These are phyloP conservation scores for Paspalum notatum DNA, from an alignment of 176 grass and related monocot species.

Conservation along the genomic window DNA sequence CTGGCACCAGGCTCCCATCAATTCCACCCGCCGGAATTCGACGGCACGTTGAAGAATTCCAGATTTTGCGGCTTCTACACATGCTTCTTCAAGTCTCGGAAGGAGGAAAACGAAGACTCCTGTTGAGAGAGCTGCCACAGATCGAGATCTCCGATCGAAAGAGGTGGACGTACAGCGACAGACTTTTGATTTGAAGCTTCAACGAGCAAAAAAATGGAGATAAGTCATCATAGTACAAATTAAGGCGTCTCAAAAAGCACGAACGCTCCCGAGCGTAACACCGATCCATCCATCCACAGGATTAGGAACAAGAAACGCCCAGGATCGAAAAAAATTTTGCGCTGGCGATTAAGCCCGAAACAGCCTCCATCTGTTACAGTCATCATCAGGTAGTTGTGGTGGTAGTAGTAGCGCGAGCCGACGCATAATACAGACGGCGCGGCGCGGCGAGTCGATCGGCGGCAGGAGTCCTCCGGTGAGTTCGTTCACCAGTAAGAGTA, in stretches of 20 bases:
- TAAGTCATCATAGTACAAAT: not conserved
- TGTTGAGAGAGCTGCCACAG: not conserved
- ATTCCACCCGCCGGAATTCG: not conserved
- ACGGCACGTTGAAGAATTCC: conserved; percentile 3
- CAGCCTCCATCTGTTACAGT: conserved; percentile 15
- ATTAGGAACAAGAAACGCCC: not conserved
- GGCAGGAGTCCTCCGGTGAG: not conserved
- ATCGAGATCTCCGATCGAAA: not conserved
- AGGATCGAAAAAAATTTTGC: conserved; percentile 43
- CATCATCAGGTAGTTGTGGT: not conserved
- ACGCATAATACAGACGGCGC: not conserved
- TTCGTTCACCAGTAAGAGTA: conserved; percentile 49
- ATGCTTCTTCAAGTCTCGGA: not conserved
- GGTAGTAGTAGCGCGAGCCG: not conserved
- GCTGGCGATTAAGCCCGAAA: not conserved
- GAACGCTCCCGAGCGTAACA: not conserved
- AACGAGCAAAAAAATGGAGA: not conserved
- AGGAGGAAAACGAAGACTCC: not conserved
- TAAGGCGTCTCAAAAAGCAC: conserved; percentile 37
- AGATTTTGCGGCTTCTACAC: not conserved
- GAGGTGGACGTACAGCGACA: not conserved
- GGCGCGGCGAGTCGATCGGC: not conserved
- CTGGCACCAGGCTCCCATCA: not conserved
- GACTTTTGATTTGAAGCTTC: not conserved
- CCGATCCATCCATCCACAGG: not conserved